Base-by-base conservation (phyloP, 2,329 filamentous ascomycete genomes). In the Colletotrichum godetiae region DNA sequence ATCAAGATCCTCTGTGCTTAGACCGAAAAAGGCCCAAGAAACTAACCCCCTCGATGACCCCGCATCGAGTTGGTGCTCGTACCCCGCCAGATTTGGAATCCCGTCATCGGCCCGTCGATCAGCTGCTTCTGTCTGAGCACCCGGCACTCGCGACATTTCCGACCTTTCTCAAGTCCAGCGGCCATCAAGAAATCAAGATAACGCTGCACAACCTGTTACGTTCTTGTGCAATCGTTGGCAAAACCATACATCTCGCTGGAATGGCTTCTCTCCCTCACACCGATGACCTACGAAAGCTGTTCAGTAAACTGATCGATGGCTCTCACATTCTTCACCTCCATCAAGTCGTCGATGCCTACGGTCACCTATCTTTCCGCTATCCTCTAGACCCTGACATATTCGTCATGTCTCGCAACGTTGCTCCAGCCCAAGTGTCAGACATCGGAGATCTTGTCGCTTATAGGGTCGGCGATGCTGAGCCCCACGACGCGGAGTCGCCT, bases 251-350 rank as follows among this genome's bases (percentile, higher is more conserved):
- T 49, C 27, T 31, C 13, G 15, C 22, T 13, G 22, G 3, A 5
- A 65, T 65, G 62, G 3, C 62, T n/a, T 55, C 62, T 12, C 15
- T 37, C 1, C 12, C 24, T 8, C 7, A 3, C 12, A 56, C 13
- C 22, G 31, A 10, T 4, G 33, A 22, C 2, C 22, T 56, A 11
- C 62, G 53, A 2, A 22, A 5, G 5, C 31, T 55, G n/a, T 42
- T 31, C 29, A 58, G 75, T 11, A 77, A 75, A 29, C 75, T 88
- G 42, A 84, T 88, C 27, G 82, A 81, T 4, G 87, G 84, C 49
- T 83, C 82, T 72, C 87, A 89, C 76, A 89, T 90, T 63, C 84
- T 90, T 1, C 86, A 89, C 77, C 77, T 86, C 68, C 81, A 89
- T 61, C 81, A 81, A 59, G 82, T 90, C 8, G 77, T 90, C 46